Conservation (phyloP, 192 early-diverging fungal genomes). For the Podila minutissima region DNA sequence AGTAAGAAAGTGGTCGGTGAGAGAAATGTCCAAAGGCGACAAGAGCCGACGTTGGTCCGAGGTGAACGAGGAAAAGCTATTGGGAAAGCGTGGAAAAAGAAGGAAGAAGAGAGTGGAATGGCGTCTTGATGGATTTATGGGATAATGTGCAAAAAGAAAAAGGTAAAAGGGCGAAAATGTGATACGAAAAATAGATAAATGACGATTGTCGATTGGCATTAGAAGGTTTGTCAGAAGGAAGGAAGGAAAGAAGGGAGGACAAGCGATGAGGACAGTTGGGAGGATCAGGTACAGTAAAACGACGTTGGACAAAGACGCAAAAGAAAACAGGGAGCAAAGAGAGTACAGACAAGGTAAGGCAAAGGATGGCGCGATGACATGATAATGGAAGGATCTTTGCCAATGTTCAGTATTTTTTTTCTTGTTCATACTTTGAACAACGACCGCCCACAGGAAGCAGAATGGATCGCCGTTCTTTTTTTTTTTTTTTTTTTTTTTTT, state of each 20-base stretch:
- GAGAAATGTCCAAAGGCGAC: neutral
- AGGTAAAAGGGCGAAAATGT: neutral
- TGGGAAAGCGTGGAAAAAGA: neutral
- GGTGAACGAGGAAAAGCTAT: neutral
- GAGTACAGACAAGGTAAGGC: neutral
- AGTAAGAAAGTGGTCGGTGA: neutral
- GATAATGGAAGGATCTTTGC: constrained; percentile 35
- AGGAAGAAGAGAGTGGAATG: neutral
- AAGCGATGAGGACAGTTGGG: neutral
- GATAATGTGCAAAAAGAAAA: neutral
- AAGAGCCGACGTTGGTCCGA: neutral
- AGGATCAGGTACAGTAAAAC: neutral
- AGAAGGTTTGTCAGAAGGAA: neutral
- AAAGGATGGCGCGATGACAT: constrained; percentile 25
- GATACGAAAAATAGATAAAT: no score
- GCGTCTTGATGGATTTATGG: neutral
- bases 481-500: neutral
- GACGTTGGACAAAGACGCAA: neutral
- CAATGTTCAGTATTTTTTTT: constrained; percentile 1
- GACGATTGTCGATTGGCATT: no score
- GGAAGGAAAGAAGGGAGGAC: neutral
- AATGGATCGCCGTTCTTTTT: neutral
- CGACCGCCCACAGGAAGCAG: neutral
- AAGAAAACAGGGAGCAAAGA: neutral
- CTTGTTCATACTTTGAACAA: neutral